phyloP scores from a whole-genome alignment of 306 rosid genomes.

The Bauhinia variegata region DNA sequence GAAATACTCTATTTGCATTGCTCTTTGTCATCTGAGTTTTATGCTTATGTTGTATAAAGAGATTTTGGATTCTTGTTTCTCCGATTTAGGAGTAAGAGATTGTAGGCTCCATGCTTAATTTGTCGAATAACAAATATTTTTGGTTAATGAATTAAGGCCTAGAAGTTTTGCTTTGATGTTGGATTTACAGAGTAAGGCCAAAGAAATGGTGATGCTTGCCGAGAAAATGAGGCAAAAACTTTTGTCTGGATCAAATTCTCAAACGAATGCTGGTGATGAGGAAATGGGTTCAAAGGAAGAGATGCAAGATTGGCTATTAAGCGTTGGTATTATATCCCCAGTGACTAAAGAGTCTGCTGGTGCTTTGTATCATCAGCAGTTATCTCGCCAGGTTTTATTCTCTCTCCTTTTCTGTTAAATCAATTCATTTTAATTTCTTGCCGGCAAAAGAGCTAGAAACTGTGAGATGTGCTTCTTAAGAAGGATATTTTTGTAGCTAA shows the following conservation, averaged over 20 bases:
- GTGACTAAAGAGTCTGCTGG: slow-evolving; percentile 99
- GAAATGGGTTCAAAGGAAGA: slow-evolving; percentile 96
- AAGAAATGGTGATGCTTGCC: slow-evolving; percentile 98
- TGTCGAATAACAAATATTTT: background rate
- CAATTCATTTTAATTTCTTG: slow-evolving; percentile 1
- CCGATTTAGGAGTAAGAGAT: slow-evolving; percentile 21
- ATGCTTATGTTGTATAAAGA: slow-evolving; percentile 18
- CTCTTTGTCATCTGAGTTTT: slow-evolving; percentile 24
- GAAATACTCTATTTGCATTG: slow-evolving; percentile 6
- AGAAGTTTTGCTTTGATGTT: slow-evolving; percentile 31
- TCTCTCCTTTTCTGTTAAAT: slow-evolving; percentile 11
- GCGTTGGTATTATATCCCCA: slow-evolving; percentile 93
- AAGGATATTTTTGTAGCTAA: background rate
- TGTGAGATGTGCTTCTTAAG: slow-evolving; percentile 10
- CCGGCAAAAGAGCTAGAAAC: slow-evolving; percentile 19
- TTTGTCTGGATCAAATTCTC: slow-evolving; percentile 72
- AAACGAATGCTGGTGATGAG: slow-evolving; percentile 62
- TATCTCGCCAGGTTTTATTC: slow-evolving; percentile 85
- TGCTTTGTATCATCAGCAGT: slow-evolving; percentile 89
- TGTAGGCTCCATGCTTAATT: slow-evolving; percentile 9
- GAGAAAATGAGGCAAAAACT: slow-evolving; percentile 96
- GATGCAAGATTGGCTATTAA: slow-evolving; percentile 92
- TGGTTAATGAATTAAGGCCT: slow-evolving; percentile 21
- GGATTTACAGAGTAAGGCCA: slow-evolving; percentile 87
- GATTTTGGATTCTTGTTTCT: slow-evolving; percentile 7